These are phyloP conservation scores for Psilocybe sp. DNA, from an alignment of 768 basidiomycete species.

Conservation along the genomic window DNA sequence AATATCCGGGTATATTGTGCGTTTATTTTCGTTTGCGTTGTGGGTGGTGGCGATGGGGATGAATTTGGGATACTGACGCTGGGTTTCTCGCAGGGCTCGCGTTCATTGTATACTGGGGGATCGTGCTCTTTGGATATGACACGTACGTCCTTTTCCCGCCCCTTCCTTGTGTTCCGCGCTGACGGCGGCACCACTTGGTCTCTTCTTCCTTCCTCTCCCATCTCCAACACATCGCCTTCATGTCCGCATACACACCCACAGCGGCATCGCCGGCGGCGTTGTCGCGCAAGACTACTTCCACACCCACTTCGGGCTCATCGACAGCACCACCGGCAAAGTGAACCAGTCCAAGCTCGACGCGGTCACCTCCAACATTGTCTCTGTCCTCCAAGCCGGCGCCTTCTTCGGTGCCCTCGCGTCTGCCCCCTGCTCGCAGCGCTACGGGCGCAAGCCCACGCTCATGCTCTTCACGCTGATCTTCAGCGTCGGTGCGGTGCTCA, in stretches of 20 bases:
- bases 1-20: constrained; percentile 58
- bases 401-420: constrained; percentile 84
- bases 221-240: too few species aligned
- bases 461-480: constrained; percentile 63
- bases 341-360: constrained; percentile 30
- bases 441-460: constrained; percentile 68
- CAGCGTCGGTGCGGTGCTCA: constrained; percentile 64
- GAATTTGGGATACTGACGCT: too few species aligned
- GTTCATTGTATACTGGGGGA: constrained; percentile 74
- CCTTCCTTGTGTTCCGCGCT: too few species aligned
- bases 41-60: background rate
- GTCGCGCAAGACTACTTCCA: constrained; percentile 62
- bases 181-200: too few species aligned
- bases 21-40: background rate
- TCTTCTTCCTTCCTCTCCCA: too few species aligned
- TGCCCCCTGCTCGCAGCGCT: constrained; percentile 64
- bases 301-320: constrained; percentile 53
- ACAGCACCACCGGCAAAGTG: constrained; percentile 34
- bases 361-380: constrained; percentile 82
- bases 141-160: constrained; percentile 23
- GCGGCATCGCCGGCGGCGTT: constrained; percentile 57
- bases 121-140: constrained; percentile 81
- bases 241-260: background rate
- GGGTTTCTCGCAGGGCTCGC: constrained; percentile 70
- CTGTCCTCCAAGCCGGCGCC: constrained; percentile 82